These are phyloP conservation scores for Colletotrichum eremochloae DNA, from an alignment of 2,329 filamentous ascomycete species.

Conservation along the genomic window DNA sequence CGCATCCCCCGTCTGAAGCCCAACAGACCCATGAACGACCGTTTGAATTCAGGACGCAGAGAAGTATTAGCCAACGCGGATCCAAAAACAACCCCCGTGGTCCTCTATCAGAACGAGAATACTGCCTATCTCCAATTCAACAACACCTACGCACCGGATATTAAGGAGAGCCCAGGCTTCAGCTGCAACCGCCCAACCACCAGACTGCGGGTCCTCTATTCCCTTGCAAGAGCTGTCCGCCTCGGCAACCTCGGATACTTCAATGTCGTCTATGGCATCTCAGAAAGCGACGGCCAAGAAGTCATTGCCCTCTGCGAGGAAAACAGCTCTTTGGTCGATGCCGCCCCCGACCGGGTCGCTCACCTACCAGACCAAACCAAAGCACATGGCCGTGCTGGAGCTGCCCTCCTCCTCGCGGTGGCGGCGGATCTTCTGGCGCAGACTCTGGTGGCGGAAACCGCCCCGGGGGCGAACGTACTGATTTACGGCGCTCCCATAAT, in stretches of 20 bases:
- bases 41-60: slow-evolving; percentile 14
- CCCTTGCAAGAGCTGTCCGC: slow-evolving; percentile 1
- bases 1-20: slow-evolving; percentile 27
- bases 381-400: not conserved
- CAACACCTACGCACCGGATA: not conserved
- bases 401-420: not conserved
- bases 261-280: slow-evolving; percentile 7
- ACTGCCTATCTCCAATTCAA: not conserved
- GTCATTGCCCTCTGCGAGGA: slow-evolving; percentile 18
- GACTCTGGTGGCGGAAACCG: not conserved
- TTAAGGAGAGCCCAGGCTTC: not conserved
- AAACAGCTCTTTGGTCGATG: slow-evolving; percentile 18
- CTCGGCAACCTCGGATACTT: slow-evolving; percentile 12
- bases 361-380: not conserved
- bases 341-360: not conserved
- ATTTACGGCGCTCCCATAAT: not conserved
- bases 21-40: slow-evolving; percentile 7
- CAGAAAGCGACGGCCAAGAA: not conserved
- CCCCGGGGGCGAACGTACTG: not conserved
- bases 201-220: not conserved
- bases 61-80: not conserved
- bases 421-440: not conserved
- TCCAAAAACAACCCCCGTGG: not conserved
- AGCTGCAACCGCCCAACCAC: no score
- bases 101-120: not conserved